Evolutionary conservation across 345 rosid species (phyloP).

Genomic region (Lumnitzera littorea): DNA sequence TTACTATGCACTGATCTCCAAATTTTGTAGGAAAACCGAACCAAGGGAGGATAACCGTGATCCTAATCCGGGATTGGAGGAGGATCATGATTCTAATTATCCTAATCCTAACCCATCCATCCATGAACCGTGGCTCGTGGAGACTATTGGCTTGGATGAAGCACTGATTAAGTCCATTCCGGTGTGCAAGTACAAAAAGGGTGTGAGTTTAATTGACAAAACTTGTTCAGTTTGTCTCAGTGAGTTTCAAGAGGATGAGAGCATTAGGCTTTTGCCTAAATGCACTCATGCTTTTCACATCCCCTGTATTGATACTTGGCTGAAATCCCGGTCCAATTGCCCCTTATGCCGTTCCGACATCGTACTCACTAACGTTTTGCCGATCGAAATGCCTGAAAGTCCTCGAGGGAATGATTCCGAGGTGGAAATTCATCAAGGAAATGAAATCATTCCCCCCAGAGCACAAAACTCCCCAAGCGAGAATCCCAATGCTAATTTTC

Average conservation of each 20-base stretch:
- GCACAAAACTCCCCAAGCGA: slow-evolving; percentile 14
- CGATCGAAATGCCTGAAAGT: slow-evolving; percentile 22
- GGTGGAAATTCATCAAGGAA: slow-evolving; percentile 6
- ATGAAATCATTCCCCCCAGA: slow-evolving; percentile 5
- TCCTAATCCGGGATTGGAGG: slow-evolving; percentile 20
- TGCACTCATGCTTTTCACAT: slow-evolving; percentile 85
- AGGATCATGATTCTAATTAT: slow-evolving; percentile 7
- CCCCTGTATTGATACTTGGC: slow-evolving; percentile 87
- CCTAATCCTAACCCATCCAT: slow-evolving; percentile 21
- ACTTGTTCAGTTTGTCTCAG: slow-evolving; percentile 87
- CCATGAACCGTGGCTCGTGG: slow-evolving; percentile 52
- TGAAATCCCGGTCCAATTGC: slow-evolving; percentile 75
- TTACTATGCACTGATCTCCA: slow-evolving; percentile 74
- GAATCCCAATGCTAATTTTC: slow-evolving; percentile 2
- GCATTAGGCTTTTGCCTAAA: slow-evolving; percentile 74
- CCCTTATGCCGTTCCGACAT: slow-evolving; percentile 85
- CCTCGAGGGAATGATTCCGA: slow-evolving; percentile 12
- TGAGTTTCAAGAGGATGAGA: slow-evolving; percentile 71
- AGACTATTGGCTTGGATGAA: slow-evolving; percentile 58
- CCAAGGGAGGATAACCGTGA: slow-evolving; percentile 25
- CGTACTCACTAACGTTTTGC: slow-evolving; percentile 21
- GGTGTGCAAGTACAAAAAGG: slow-evolving; percentile 49
- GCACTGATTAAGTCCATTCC: slow-evolving; percentile 63
- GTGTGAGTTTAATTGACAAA: slow-evolving; percentile 43
- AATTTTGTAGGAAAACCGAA: slow-evolving; percentile 36